Base-by-base conservation (phyloP, 2,329 filamentous ascomycete species). In the Stachybotrys elegans region DNA sequence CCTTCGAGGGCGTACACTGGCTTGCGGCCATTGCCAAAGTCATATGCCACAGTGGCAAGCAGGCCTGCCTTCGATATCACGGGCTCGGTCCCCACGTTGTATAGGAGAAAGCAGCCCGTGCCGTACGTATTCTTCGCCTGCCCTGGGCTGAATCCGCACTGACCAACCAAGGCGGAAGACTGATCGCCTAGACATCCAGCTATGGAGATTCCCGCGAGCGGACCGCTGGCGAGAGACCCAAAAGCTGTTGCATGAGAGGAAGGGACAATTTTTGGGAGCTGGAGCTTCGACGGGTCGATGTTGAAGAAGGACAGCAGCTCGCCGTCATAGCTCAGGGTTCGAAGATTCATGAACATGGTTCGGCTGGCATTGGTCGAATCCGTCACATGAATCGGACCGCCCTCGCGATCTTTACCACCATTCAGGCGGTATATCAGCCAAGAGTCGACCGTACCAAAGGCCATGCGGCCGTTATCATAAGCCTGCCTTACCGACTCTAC, bases 341-440 rank as follows among this genome's bases (percentile, higher is more conserved):
- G 76, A 43, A 95, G 74, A 67, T 95, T 89, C 84, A 95, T 91
- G 66, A 95, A 93, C 89, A 95, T 94, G 48, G 90, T 95, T 58
- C 90, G 76, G 43, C 86, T 92, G 17, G 90, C 90, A 62, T 95
- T 95, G 48, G 87, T 89, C 39, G 84, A 81, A 63, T 95, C 90
- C 0, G 90, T 93, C 46, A 95, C 88, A 59, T 88, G 83, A 35
- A 90, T 66, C 40, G 81, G 77, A 14, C 57, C 58, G n/a, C 53
- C 60, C 44, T 70, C 68, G 42, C 76, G 79, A 47, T 79, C 73
- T 23, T 71, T 73, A 40, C 86, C 84, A 45, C 87, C 88, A 57
- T 94, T 89, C 41, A 95, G 77, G 55, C 84, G 83, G 69, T 88
- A 95, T 43, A 95, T 78, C 46, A 95, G 73, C 90, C 90, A 95